These are phyloP conservation scores for Aspergillus bridgeri DNA, from an alignment of 495 filamentous ascomycete species.

Conservation along the genomic window DNA sequence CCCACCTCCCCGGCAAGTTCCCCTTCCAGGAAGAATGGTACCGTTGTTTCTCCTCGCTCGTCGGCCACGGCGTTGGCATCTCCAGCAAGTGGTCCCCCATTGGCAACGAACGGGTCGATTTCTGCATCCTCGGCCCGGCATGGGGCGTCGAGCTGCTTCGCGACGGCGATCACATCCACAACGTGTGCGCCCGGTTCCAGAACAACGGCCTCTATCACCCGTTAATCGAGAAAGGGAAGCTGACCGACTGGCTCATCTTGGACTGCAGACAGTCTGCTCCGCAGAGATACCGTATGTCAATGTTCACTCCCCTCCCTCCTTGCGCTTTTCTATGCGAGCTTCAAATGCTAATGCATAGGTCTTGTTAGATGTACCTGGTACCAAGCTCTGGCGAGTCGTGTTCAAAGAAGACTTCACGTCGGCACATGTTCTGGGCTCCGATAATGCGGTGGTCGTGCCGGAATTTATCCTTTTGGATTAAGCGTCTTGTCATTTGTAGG, in stretches of 20 bases:
- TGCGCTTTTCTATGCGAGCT: not conserved
- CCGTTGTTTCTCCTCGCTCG: conserved; percentile 4
- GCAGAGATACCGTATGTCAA: conserved; percentile 4
- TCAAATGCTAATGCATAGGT: not conserved
- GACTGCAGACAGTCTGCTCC: conserved; percentile 8
- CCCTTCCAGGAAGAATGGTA: conserved; percentile 18
- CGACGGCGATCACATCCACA: conserved; percentile 11
- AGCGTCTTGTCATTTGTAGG: not conserved
- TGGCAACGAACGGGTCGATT: conserved; percentile 12
- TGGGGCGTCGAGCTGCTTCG: conserved; percentile 18
- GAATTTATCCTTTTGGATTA: not conserved
- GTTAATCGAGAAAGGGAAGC: conserved; percentile 5
- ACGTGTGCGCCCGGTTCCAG: conserved; percentile 9
- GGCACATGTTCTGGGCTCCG: conserved; percentile 2
- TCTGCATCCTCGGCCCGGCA: conserved; percentile 8
- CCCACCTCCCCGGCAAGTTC: not conserved
- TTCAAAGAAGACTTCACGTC: conserved; percentile 8
- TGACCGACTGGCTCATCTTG: conserved; percentile 12
- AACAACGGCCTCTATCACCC: conserved; percentile 8
- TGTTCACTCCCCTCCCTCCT: not conserved
- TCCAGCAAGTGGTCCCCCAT: conserved; percentile 13
- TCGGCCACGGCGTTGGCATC: conserved; percentile 8
- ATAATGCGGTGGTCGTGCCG: conserved; percentile 3
- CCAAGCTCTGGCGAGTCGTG: conserved; percentile 13
- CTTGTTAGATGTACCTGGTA: conserved; percentile 6